Evolutionary conservation across 768 basidiomycete genomes (phyloP), one percentile per base, ranked within the genome.

Genomic region (Hericium erinaceus): DNA sequence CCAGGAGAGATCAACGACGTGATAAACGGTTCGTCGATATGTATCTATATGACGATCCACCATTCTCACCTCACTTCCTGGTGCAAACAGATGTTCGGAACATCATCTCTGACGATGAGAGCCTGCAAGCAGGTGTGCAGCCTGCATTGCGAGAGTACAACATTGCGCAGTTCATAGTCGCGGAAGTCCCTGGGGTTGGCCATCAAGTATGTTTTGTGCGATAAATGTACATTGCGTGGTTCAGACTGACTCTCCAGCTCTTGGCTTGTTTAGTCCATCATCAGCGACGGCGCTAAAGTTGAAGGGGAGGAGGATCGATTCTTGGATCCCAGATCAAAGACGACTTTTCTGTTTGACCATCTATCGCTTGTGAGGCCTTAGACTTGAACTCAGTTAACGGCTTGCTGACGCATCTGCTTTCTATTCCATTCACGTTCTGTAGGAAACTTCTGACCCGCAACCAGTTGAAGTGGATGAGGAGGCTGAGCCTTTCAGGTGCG

Each of bases 1-100:
- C 95, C 95, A 0, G 95, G 95, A 48, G 90, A 98, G 75, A 93
- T 98, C 63, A 97, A 95, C 70, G 95, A 98, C 73, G 94, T 97
- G 16, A 76, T 98, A 55, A 91, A 91, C 65, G 93, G 92, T 91
- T 59, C 61, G 72, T 51, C 6, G 20, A 11, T 52, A 6, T 33
- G 20, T 40, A 18, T 26, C 4, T 28, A 40, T 46, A 15, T 18
- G 8, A n/a, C 44, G 6, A 46, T 46, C 2, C 15, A n/a, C 15
- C n/a, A 46, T 46, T 46, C 44, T 46, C 44, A 46, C n/a, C 44
- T 12, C 44, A 18, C 16, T 46, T 5, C n/a, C 52, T 51, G 57
- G 58, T 57, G 57, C 54, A 41, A 48, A 41, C 66, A 95, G 95
- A 98, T 75, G 83, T 98, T 54, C 89, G 94, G 65, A 84, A 80